Conservation (phyloP, 2,329 filamentous ascomycete species). For the Hymenoscyphus scutula region DNA sequence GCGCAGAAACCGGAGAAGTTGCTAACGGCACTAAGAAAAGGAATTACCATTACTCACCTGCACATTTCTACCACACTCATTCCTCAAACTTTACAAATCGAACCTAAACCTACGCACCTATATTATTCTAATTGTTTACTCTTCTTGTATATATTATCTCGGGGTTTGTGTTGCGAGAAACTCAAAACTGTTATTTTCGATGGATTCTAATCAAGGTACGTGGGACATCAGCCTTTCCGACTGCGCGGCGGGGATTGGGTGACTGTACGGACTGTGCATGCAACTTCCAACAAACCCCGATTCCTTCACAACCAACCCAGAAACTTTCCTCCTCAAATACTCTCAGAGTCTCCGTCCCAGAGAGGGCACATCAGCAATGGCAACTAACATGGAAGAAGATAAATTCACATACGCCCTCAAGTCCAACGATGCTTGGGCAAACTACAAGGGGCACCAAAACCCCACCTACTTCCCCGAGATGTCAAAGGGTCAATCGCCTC, state of each 20-base stretch:
- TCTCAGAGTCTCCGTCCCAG: background rate
- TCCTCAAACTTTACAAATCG: background rate
- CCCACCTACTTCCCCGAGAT: slow-evolving; percentile 69
- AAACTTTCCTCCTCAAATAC: background rate
- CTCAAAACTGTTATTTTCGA: background rate
- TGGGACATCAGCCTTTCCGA: background rate
- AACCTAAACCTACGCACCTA: background rate
- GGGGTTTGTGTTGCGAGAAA: background rate
- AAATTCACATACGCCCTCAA: slow-evolving; percentile 59
- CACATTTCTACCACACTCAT: background rate
- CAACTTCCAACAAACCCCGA: background rate
- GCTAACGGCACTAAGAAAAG: background rate
- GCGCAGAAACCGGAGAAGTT: slow-evolving; percentile 5
- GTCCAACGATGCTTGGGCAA: slow-evolving; percentile 70
- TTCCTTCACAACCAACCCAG: background rate
- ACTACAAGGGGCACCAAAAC: slow-evolving; percentile 61
- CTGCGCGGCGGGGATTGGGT: background rate
- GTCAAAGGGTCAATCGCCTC: slow-evolving; percentile 63
- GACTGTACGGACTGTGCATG: background rate
- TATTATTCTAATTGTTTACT: background rate
- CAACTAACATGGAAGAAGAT: slow-evolving; percentile 17
- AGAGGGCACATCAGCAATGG: background rate
- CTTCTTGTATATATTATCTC: slow-evolving; percentile 9
- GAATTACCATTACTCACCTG: background rate
- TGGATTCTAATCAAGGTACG: slow-evolving; percentile 1